phyloP scores from a whole-genome alignment of 306 rosid species.

The Pyrus communis region DNA sequence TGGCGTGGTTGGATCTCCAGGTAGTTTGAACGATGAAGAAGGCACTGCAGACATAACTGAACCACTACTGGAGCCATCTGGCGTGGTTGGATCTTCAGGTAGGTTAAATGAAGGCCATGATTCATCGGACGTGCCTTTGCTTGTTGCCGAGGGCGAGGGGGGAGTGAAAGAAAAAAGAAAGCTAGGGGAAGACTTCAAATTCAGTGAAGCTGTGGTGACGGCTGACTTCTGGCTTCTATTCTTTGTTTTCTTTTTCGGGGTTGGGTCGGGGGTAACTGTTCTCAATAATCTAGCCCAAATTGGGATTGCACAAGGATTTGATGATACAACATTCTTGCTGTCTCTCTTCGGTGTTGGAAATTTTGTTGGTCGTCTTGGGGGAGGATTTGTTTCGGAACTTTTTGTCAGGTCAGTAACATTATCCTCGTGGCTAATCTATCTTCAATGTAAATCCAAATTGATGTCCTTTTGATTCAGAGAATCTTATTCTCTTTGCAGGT shows the following conservation, averaged over 20 bases:
- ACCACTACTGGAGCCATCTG: slow-evolving; percentile 33
- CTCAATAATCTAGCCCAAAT: slow-evolving; percentile 72
- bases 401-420: slow-evolving; percentile 54
- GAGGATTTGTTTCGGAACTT: slow-evolving; percentile 73
- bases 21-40: slow-evolving; percentile 15
- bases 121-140: slow-evolving; percentile 54
- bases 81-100: slow-evolving; percentile 12
- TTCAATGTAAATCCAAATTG: neutral
- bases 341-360: slow-evolving; percentile 74
- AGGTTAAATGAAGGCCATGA: slow-evolving; percentile 36
- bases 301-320: slow-evolving; percentile 62
- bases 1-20: slow-evolving; percentile 25
- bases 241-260: slow-evolving; percentile 65
- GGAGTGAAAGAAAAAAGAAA: slow-evolving; percentile 65
- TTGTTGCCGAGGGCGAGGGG: slow-evolving; percentile 81
- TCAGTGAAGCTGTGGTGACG: slow-evolving; percentile 57
- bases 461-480: neutral
- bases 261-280: slow-evolving; percentile 84
- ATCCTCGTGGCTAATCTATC: slow-evolving; percentile 4
- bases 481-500: slow-evolving; percentile 32
- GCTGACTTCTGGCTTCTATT: slow-evolving; percentile 84
- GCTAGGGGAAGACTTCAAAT: slow-evolving; percentile 81
- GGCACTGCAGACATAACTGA: slow-evolving; percentile 25
- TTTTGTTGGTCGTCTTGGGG: slow-evolving; percentile 76
- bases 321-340: slow-evolving; percentile 55